Conservation (phyloP, 1,284 basidiomycete genomes). For the Sporisorium iseilematis-ciliati region DNA sequence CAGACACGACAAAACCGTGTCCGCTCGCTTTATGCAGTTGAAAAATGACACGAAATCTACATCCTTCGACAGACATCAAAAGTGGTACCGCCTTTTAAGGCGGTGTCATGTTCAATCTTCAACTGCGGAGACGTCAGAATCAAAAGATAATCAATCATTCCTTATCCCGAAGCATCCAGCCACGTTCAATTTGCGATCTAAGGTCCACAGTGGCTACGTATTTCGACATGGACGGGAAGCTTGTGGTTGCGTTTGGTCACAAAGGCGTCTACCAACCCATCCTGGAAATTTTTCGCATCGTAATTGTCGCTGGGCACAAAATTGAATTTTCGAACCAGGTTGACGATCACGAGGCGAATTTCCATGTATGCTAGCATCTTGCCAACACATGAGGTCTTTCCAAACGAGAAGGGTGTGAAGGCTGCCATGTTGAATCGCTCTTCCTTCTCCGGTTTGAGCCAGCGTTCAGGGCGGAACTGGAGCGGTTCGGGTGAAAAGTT, state of each 20-base stretch:
- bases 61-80: no score
- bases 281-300: constrained; percentile 29
- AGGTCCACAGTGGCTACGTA: constrained; percentile 7
- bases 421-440: constrained; percentile 32
- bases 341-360: constrained; percentile 29
- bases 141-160: no score
- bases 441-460: constrained; percentile 32
- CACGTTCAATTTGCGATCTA: no score
- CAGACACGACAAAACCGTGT: no score
- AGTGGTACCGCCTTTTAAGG: no score
- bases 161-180: no score
- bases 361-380: constrained; percentile 45
- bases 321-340: constrained; percentile 36
- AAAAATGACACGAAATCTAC: no score
- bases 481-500: constrained; percentile 44
- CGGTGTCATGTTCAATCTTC: no score
- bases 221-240: constrained; percentile 21
- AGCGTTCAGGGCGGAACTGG: constrained; percentile 37
- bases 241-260: constrained; percentile 26
- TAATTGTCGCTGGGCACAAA: constrained; percentile 19
- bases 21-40: no score
- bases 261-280: constrained; percentile 18
- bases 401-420: constrained; percentile 45
- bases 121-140: no score
- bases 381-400: constrained; percentile 43